Base-by-base conservation (phyloP, 805 yeast species). In the Candida qinlingensis region DNA sequence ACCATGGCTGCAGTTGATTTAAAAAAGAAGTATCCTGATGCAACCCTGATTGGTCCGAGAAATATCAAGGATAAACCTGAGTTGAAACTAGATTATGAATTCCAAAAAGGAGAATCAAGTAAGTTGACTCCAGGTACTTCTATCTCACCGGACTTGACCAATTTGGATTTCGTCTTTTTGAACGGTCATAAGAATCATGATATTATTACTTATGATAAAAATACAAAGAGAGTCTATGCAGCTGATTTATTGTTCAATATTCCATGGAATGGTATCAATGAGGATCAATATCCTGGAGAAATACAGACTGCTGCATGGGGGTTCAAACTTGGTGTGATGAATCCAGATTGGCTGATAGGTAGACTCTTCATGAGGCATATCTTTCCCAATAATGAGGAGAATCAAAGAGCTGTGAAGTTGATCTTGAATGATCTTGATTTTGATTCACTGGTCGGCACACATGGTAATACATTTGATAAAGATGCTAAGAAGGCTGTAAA, bases 221-320 rank as follows among this genome's bases (percentile, higher is more conserved):
- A 62, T 11, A 66, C 79, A 35, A 75, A 74, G 60, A 70, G 79
- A 0, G 57, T 83, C 19, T 69, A 77, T 51, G 80, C 75, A 55
- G 89, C 83, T 11, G 89, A 84, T 61, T 60, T 83, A 49, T 57
- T 83, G 34, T 77, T 83, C 66, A 80, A 81, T 59, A 67, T 82
- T 53, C 82, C 81, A 10, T 68, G 70, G 34, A 54, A 59, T 13
- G 75, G 72, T n/a, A 74, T 71, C 48, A 83, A 77, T 55, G 66
- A 72, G 27, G 87, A 83, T 33, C 81, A 69, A 52, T 69, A 70
- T 7, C 68, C 64, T 6, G 61, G 60, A 4, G 63, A 56, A 42
- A 64, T 67, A 42, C 79, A 82, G 27, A 76, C 72, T 49, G 45
- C 58, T 3, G 84, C 84, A 2, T 54, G 67, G 57, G 59, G 57